A percentile compares a stretch with the other conserved stretches of the same genome.
Conservation (phyloP, 164 flowering plant genomes). For the Nelumbo lutea region DNA sequence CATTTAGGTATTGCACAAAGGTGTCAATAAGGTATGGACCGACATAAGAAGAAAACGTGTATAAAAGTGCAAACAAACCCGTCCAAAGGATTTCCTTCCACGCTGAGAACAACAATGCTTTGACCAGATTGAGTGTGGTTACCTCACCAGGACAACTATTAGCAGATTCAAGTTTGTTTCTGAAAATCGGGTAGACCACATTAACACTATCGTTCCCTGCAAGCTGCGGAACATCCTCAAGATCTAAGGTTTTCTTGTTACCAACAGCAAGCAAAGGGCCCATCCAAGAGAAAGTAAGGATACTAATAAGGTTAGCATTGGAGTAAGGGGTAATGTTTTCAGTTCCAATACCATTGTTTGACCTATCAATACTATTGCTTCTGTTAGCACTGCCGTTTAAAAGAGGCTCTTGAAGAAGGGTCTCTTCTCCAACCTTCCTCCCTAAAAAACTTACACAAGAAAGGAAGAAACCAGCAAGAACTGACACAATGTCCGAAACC, state of each 20-base stretch:
- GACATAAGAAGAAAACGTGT: conserved; percentile 50
- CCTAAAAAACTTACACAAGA: conserved; percentile 19
- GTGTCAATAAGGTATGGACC: conserved; percentile 74
- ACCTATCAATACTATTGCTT: not conserved
- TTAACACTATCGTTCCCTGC: conserved; percentile 22
- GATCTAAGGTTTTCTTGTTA: conserved; percentile 31
- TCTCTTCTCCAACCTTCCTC: conserved; percentile 13
- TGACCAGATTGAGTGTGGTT: conserved; percentile 40
- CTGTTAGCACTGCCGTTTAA: conserved; percentile 13
- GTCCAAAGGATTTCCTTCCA: conserved; percentile 43
- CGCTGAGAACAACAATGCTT: conserved; percentile 34
- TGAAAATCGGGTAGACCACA: conserved; percentile 24
- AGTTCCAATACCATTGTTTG: conserved; percentile 6
- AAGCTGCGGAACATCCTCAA: conserved; percentile 47
- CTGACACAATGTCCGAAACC: conserved; percentile 22
- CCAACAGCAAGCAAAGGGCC: conserved; percentile 32
- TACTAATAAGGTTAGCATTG: conserved; percentile 29
- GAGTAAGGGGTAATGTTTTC: conserved; percentile 24
- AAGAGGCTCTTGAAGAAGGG: conserved; percentile 22
- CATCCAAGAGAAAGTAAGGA: conserved; percentile 46
- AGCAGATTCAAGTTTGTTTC: conserved; percentile 18
- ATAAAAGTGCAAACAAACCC: conserved; percentile 31
- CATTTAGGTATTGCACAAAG: conserved; percentile 62
- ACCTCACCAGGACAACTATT: conserved; percentile 16
- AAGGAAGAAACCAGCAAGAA: conserved; percentile 13